These are phyloP conservation scores for Debaryomycetaceae sp. DNA, from an alignment of 1,139 yeast species.

Conservation along the genomic window DNA sequence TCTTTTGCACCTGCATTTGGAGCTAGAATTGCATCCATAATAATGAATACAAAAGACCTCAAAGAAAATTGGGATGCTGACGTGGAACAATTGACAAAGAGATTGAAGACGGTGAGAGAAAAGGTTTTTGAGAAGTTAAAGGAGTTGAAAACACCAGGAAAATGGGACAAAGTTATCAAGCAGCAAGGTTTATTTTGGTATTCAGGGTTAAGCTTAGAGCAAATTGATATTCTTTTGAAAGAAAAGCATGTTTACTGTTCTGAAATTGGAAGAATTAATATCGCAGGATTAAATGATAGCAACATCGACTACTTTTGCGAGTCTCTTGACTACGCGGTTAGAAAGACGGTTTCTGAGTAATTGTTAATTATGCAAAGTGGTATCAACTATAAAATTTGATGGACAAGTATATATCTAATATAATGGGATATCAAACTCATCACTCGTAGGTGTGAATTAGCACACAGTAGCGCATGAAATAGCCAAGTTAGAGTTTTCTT, in stretches of 20 bases:
- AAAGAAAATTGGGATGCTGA: conserved; percentile 33
- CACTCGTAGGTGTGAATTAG: no score
- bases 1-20: conserved; percentile 50
- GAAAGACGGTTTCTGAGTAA: conserved; percentile 18
- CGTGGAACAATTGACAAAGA: conserved; percentile 23
- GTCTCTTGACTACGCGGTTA: conserved; percentile 38
- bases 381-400: conserved; percentile 1
- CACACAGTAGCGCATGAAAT: no score
- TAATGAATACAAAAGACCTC: conserved; percentile 23
- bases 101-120: conserved; percentile 29
- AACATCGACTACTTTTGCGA: conserved; percentile 35
- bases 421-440: no score
- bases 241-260: conserved; percentile 39
- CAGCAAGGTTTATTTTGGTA: conserved; percentile 46
- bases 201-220: conserved; percentile 35
- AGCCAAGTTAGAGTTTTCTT: conserved; percentile 8
- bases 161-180: conserved; percentile 35
- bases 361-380: background rate
- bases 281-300: conserved; percentile 39
- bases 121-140: conserved; percentile 24
- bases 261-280: conserved; percentile 38
- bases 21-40: conserved; percentile 35
- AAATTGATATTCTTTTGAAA: conserved; percentile 26
- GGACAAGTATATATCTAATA: background rate
- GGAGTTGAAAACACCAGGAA: conserved; percentile 39